Conservation (phyloP, 495 filamentous ascomycete species). For the Aspergillus heteromorphus region DNA sequence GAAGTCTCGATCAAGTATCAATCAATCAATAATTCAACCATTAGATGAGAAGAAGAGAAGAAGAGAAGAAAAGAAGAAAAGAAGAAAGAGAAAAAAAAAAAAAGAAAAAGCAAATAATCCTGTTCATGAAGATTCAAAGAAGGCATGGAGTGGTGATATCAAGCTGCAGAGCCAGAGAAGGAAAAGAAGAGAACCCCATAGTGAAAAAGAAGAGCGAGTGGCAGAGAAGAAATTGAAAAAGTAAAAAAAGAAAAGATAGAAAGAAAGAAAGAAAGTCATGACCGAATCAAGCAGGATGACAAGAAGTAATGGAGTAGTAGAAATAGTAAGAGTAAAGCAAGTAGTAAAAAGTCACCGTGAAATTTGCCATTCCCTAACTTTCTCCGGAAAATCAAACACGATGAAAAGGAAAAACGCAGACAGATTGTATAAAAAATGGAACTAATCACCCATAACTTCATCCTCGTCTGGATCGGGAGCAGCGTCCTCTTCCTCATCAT, state of each 20-base stretch:
- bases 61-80: background rate
- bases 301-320: conserved; percentile 10
- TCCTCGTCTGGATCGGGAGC: conserved; percentile 56
- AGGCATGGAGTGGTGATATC: background rate
- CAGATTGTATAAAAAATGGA: background rate
- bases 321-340: too few species aligned
- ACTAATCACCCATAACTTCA: conserved; percentile 54
- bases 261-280: conserved; percentile 1
- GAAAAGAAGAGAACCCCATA: background rate
- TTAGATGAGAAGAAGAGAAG: background rate
- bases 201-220: too few species aligned
- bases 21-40: too few species aligned
- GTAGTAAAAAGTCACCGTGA: background rate
- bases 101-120: background rate
- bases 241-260: conserved; percentile 8
- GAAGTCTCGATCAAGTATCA: too few species aligned
- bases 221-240: background rate
- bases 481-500: conserved; percentile 35
- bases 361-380: background rate
- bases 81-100: background rate
- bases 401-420: background rate
- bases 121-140: background rate
- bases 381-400: background rate
- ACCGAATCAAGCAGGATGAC: background rate
- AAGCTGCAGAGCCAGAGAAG: background rate